A percentile compares a stretch with the other conserved stretches of the same genome.
Conservation (phyloP, 2,329 filamentous ascomycete species). For the Penicillium sp. region DNA sequence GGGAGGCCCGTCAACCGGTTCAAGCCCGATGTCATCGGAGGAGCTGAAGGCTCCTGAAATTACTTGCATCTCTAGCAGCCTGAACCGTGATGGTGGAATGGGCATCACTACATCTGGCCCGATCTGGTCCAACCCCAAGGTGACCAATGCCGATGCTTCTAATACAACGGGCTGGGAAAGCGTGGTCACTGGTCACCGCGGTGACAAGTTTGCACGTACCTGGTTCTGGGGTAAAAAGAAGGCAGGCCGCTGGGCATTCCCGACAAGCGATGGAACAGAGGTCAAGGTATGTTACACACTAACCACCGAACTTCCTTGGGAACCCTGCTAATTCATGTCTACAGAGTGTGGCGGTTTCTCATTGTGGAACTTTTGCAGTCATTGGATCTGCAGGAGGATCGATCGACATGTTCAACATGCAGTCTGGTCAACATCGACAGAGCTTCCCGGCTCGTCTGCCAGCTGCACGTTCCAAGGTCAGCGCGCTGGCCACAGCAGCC, state of each 20-base stretch:
- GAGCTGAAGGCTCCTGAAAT: slow-evolving; percentile 85
- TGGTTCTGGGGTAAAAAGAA: slow-evolving; percentile 98
- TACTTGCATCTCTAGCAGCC: slow-evolving; percentile 83
- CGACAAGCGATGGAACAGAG: slow-evolving; percentile 78
- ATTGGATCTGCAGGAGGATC: slow-evolving; percentile 81
- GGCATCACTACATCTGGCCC: slow-evolving; percentile 76
- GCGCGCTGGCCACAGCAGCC: slow-evolving; percentile 34
- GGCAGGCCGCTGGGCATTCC: slow-evolving; percentile 89
- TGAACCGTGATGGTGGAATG: slow-evolving; percentile 94
- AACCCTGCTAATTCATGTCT: slow-evolving; percentile 5
- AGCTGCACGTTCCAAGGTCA: slow-evolving; percentile 57
- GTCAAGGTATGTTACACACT: slow-evolving; percentile 55
- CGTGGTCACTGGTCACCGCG: slow-evolving; percentile 86
- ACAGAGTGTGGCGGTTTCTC: slow-evolving; percentile 81
- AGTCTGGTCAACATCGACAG: slow-evolving; percentile 86
- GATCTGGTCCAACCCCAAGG: slow-evolving; percentile 79
- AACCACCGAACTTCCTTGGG: background rate
- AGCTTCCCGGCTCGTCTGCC: slow-evolving; percentile 81
- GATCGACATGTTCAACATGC: slow-evolving; percentile 95
- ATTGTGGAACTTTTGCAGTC: slow-evolving; percentile 91
- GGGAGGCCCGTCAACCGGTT: slow-evolving; percentile 26
- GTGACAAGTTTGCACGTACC: slow-evolving; percentile 81
- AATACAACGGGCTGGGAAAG: slow-evolving; percentile 94
- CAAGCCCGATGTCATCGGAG: slow-evolving; percentile 12
- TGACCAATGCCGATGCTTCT: slow-evolving; percentile 69